Evolutionary conservation across 352 stramenopile genomes (phyloP).

Genomic region (Pythium aristosporum): DNA sequence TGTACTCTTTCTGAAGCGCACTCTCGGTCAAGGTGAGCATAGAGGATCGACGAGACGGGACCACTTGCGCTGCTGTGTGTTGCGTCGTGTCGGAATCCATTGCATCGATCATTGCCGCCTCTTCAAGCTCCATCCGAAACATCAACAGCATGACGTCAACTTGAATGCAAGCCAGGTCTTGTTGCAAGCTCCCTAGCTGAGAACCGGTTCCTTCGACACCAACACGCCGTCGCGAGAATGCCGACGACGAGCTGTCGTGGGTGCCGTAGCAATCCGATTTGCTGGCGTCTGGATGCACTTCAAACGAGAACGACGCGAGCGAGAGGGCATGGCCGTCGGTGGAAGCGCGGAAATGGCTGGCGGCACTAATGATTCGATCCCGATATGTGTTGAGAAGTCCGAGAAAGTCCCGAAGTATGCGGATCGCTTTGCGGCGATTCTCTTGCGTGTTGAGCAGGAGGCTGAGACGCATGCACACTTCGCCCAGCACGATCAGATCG

Average conservation of each 20-base stretch:
- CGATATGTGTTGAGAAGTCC: slow-evolving; percentile 38
- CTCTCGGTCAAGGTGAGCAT: slow-evolving; percentile 20
- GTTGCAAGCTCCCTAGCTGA: slow-evolving; percentile 45
- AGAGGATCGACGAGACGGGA: not conserved
- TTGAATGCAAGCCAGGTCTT: slow-evolving; percentile 63
- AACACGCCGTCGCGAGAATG: slow-evolving; percentile 30
- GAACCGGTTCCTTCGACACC: slow-evolving; percentile 55
- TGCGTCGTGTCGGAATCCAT: not conserved
- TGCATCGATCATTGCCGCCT: slow-evolving; percentile 32
- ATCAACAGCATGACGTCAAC: slow-evolving; percentile 48
- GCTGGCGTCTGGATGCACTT: slow-evolving; percentile 5
- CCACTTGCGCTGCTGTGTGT: not conserved
- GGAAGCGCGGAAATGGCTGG: slow-evolving; percentile 34
- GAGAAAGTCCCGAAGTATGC: slow-evolving; percentile 37
- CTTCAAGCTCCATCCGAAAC: slow-evolving; percentile 59
- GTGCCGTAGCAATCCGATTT: slow-evolving; percentile 21
- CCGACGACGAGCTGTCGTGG: not conserved
- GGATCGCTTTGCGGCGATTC: slow-evolving; percentile 33
- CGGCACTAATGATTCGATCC: slow-evolving; percentile 34
- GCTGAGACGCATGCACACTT: slow-evolving; percentile 41
- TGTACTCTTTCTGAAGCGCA: slow-evolving; percentile 43
- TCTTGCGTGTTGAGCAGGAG: slow-evolving; percentile 34
- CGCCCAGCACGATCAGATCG: slow-evolving; percentile 48
- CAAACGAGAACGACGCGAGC: slow-evolving; percentile 43
- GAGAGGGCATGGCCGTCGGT: not conserved